phyloP scores from a whole-genome alignment of 306 rosid species.

The Prunus mira region DNA sequence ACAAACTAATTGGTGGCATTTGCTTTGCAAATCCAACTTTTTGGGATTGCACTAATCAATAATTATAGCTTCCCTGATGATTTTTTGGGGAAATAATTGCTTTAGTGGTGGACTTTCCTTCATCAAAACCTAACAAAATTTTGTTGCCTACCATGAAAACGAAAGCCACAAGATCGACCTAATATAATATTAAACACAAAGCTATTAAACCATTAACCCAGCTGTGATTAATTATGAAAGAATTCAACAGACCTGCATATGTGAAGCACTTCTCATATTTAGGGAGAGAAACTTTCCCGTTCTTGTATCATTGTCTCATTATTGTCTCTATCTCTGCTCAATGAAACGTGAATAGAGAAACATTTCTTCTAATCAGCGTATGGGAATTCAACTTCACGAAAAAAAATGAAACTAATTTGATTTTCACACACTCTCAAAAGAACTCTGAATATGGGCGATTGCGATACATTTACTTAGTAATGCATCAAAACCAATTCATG shows the following conservation, averaged over 20 bases:
- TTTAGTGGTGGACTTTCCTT: neutral
- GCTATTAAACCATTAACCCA: neutral
- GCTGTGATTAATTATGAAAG: neutral
- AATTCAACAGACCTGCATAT: neutral
- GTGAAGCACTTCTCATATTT: too few species aligned
- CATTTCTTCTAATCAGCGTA: too few species aligned
- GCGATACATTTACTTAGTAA: neutral
- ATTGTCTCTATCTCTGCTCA: too few species aligned
- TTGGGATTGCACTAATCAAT: neutral
- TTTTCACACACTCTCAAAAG: too few species aligned
- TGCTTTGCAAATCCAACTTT: constrained; percentile 10
- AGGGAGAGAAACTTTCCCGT: too few species aligned
- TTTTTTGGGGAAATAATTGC: too few species aligned
- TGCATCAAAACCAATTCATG: neutral
- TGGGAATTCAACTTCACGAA: too few species aligned
- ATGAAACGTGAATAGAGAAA: too few species aligned
- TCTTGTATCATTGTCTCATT: too few species aligned
- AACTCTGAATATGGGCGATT: neutral
- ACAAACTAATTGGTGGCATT: neutral
- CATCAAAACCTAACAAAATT: neutral
- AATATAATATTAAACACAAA: neutral
- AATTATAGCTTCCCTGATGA: neutral
- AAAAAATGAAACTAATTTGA: too few species aligned
- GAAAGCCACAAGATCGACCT: neutral
- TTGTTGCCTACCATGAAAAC: neutral